Base-by-base conservation (phyloP, 768 basidiomycete genomes). In the Boletus subcaerulescens region DNA sequence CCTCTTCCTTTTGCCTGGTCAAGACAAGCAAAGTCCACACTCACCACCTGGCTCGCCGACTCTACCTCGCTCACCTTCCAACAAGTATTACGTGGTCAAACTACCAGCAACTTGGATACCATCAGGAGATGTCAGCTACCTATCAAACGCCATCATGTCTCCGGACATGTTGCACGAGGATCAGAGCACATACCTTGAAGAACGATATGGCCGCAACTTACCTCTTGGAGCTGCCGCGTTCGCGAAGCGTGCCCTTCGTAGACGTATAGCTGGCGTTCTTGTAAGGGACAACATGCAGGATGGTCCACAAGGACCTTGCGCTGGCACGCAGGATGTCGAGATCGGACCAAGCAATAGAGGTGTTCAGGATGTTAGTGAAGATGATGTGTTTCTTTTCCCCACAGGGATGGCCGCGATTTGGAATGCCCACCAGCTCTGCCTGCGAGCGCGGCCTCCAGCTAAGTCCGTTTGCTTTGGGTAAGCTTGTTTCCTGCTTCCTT, bases 381-480 rank as follows among this genome's bases (percentile, higher is more conserved):
- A 88, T 38, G 96, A 98, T 58, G 96, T 98, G 0, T 98, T 82
- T 69, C 76, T 99, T 24, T 94, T 80, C 63, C 81, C 92, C 1
- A 82, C 85, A 0, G 96, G 96, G 1, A 98, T 99, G 96, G 74
- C 86, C 33, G 94, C 96, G 2, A 96, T 99, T 48, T 99, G 91
- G 90, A 87, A 80, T 65, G 86, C 93, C 0, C 93, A 97, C 65
- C 81, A 89, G 59, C 74, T 93, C 10, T 80, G 81, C 7, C 73
- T 85, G 53, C 72, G 54, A 24, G 68, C 74, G 24, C 74, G 77
- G 31, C 80, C 83, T 39, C 61, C 69, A 11, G 86, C 84, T 11
- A 97, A 95, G 75, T 95, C 91, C 62, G 82, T 95, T 31, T 96
- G 93, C 65, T 98, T 96, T 62, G 96, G 96, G 95, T 96, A 63